Evolutionary conservation across 805 yeast species (phyloP).

Genomic region (Sungouiella thailandica): DNA sequence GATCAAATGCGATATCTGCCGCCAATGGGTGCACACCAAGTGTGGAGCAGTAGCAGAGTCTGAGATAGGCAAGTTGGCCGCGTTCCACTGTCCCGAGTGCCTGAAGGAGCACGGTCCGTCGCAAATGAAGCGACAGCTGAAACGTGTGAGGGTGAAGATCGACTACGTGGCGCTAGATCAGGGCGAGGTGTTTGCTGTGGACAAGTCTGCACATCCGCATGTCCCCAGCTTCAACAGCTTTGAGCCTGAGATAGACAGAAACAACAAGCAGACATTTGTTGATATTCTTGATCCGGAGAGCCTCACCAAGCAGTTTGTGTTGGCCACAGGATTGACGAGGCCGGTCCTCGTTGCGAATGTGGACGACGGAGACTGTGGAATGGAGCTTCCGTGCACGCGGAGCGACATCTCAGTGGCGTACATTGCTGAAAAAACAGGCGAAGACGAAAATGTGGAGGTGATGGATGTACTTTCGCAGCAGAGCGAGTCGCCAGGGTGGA

Average conservation of each 20-base stretch:
- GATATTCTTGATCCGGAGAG: constrained; percentile 28
- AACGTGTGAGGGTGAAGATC: constrained; percentile 48
- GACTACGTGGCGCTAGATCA: constrained; percentile 79
- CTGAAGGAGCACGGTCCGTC: constrained; percentile 44
- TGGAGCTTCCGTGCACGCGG: constrained; percentile 45
- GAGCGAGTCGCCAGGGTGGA: constrained; percentile 59
- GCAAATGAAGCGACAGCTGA: constrained; percentile 45
- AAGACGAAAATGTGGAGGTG: constrained; percentile 62
- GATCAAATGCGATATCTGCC: constrained; percentile 56
- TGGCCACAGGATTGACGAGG: constrained; percentile 24
- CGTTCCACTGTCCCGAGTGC: constrained; percentile 57
- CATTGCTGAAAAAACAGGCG: constrained; percentile 58
- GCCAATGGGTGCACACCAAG: constrained; percentile 48
- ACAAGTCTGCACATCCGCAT: constrained; percentile 50
- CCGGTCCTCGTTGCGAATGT: constrained; percentile 44
- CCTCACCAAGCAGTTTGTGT: constrained; percentile 33
- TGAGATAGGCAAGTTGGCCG: constrained; percentile 35
- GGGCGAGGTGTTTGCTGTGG: constrained; percentile 53
- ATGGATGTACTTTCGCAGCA: constrained; percentile 88
- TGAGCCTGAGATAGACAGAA: constrained; percentile 9
- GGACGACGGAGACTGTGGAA: constrained; percentile 32
- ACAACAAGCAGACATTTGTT: constrained; percentile 12
- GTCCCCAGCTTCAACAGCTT: constrained; percentile 20
- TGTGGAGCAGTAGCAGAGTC: constrained; percentile 29
- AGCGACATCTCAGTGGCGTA: constrained; percentile 47